Evolutionary conservation across 2,329 filamentous ascomycete species (phyloP), one percentile per base, ranked within the genome.

Genomic region (Fusarium vanettenii): DNA sequence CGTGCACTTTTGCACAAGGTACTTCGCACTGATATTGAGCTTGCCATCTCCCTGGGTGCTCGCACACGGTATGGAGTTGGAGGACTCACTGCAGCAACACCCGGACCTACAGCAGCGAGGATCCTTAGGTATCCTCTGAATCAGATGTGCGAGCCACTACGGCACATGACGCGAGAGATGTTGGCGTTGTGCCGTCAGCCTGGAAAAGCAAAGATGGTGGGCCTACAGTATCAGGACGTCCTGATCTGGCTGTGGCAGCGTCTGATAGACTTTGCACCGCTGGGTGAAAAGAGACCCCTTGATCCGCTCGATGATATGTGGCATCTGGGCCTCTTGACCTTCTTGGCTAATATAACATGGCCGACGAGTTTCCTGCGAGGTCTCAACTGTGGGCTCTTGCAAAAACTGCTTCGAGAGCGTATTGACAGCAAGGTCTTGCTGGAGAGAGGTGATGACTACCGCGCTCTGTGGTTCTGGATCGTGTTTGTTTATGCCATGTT

Each of bases 1-100:
- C 57, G 37, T 14, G 4, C 60, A 18, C 39, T 72, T 1, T 13
- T 67, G 3, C 62, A 78, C n/a, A 76, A 79, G 64, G 76, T 73
- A 35, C 75, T 69, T 33, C 67, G 67, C 13, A 71, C 72, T 8
- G 70, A 72, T 9, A 25, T 72, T 2, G 70, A 75, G 22, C 22
- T 69, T 11, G 56, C 70, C 1, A 41, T 76, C 9, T 52, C 27
- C 2, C 60, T 60, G 6, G 66, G 64, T 22, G 64, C 61, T n/a
- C 6, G 29, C 29, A 74, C 71, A 7, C 69, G 61, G 25, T 79
- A 74, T 14, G 66, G 73, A 27, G 59, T 57, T 4, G 29, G 52
- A 14, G 64, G 64, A 25, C 22, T 73, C 1, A 66, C 65, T 13
- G 70, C 50, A 8, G 65, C 5, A 10, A 70, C 69, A 10, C 66